Evolutionary conservation across 345 rosid genomes (phyloP).

Genomic region (Turritis glabra): DNA sequence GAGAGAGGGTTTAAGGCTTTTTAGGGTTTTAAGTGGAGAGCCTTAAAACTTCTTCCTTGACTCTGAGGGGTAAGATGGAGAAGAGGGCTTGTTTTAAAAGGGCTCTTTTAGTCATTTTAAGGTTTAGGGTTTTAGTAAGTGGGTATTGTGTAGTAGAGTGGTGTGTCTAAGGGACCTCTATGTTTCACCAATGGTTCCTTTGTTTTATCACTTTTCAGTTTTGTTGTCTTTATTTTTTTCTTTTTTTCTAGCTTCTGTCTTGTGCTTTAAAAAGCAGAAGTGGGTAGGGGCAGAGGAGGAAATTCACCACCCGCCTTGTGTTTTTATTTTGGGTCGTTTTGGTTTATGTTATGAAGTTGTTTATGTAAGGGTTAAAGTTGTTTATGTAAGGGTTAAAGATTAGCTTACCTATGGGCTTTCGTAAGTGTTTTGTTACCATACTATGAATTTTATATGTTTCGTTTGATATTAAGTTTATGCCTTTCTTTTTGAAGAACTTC

Average conservation of each 20-base stretch:
- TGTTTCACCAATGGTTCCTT: constrained; percentile 28
- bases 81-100: constrained; percentile 29
- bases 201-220: constrained; percentile 25
- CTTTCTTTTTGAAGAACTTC: background rate
- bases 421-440: background rate
- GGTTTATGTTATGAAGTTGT: constrained; percentile 14
- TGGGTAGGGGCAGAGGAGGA: constrained; percentile 37
- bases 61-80: constrained; percentile 18
- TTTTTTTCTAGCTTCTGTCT: constrained; percentile 20
- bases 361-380: constrained; percentile 21
- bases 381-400: too few relatives aligned
- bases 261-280: constrained; percentile 27
- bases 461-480: background rate
- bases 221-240: background rate
- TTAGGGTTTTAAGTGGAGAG: constrained; percentile 33
- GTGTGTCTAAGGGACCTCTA: constrained; percentile 34
- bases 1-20: constrained; percentile 27
- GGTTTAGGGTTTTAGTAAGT: constrained; percentile 28
- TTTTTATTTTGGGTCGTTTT: background rate
- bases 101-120: constrained; percentile 37
- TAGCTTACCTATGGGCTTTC: background rate
- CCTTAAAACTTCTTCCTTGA: background rate
- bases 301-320: constrained; percentile 34
- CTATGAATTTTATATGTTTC: background rate
- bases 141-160: constrained; percentile 14